phyloP scores from a whole-genome alignment of 495 filamentous ascomycete genomes.

The Massariosphaeria phaeospora region DNA sequence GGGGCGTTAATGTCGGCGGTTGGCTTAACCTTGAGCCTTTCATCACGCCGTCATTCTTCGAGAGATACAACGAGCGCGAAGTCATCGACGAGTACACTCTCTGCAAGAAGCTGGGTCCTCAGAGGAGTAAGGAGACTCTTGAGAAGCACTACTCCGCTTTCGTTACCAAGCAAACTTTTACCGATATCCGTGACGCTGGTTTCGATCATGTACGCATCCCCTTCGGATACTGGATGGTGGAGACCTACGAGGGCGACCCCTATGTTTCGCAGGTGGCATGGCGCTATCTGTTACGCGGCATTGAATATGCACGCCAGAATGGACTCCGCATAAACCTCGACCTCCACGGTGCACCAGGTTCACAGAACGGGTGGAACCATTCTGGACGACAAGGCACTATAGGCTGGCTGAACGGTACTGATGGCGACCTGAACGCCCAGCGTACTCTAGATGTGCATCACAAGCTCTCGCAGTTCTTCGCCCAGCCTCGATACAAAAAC shows the following conservation, averaged over 20 bases:
- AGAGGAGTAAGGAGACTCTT: slow-evolving; percentile 55
- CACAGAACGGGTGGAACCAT: slow-evolving; percentile 82
- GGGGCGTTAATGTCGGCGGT: slow-evolving; percentile 89
- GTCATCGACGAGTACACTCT: slow-evolving; percentile 87
- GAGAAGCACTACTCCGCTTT: slow-evolving; percentile 91
- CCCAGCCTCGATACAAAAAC: slow-evolving; percentile 43
- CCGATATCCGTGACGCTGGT: slow-evolving; percentile 77
- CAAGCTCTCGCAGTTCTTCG: slow-evolving; percentile 43
- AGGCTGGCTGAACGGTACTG: slow-evolving; percentile 45
- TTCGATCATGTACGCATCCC: slow-evolving; percentile 95
- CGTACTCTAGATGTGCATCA: slow-evolving; percentile 42
- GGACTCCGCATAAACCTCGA: slow-evolving; percentile 93
- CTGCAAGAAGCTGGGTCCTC: slow-evolving; percentile 59
- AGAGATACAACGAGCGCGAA: slow-evolving; percentile 53
- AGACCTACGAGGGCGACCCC: slow-evolving; percentile 77
- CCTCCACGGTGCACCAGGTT: slow-evolving; percentile 75
- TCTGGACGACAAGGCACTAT: slow-evolving; percentile 61
- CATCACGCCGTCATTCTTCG: slow-evolving; percentile 88
- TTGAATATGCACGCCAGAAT: slow-evolving; percentile 91
- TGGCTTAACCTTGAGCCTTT: slow-evolving; percentile 95
- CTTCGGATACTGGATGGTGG: slow-evolving; percentile 92
- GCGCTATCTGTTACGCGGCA: slow-evolving; percentile 87
- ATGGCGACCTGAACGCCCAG: slow-evolving; percentile 41
- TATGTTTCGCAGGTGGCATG: slow-evolving; percentile 84
- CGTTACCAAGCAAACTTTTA: slow-evolving; percentile 75